Base-by-base conservation (phyloP, 192 early-diverging fungal species). In the Coemansia sp. region DNA sequence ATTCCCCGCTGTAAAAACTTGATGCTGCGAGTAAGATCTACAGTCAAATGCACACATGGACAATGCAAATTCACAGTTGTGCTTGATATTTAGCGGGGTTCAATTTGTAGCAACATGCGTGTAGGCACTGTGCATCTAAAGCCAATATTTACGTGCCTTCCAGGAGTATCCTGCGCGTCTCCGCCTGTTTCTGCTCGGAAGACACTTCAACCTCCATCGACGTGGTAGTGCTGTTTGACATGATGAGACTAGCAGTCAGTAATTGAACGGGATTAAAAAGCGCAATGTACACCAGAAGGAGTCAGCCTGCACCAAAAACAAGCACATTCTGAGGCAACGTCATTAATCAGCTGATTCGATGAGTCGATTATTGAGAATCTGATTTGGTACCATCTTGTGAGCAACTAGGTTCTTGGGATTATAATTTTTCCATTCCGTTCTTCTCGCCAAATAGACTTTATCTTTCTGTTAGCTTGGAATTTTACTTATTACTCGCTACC, bases 11-110 rank as follows among this genome's bases (percentile, higher is more conserved):
- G 92, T 59, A 98, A 76, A 38, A 96, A 80, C n/a, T 69, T 62
- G 70, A 94, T 84, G 75, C 93, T 92, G 60, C 91, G 90, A 64
- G 90, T 90, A 58, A 96, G 84, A 76, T 98, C 96, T 96, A 79
- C 72, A 71, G 29, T 32, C 22, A 50, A 50, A 5, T 56, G n/a
- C n/a, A 53, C 21, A 25, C 10, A 22, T 22, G 24, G 7, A 43
- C 12, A 11, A n/a, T 43, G 15, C 4, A 43, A 43, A 23, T 52
- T 12, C 51, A 8, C 35, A 41, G 39, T 58, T 15, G 56, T 11
- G 56, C 51, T 22, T n/a, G 15, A 4, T 43, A 43, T 15, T 11
- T 43, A 43, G 41, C 41, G 4, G 41, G 41, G 41, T 43, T 43
- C 2, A 5, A 50, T 14, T 52, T 60, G n/a, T 24, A 47, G 25